Evolutionary conservation across 768 basidiomycete genomes (phyloP), one percentile per base, ranked within the genome.

Genomic region (Phylloporus sp.): DNA sequence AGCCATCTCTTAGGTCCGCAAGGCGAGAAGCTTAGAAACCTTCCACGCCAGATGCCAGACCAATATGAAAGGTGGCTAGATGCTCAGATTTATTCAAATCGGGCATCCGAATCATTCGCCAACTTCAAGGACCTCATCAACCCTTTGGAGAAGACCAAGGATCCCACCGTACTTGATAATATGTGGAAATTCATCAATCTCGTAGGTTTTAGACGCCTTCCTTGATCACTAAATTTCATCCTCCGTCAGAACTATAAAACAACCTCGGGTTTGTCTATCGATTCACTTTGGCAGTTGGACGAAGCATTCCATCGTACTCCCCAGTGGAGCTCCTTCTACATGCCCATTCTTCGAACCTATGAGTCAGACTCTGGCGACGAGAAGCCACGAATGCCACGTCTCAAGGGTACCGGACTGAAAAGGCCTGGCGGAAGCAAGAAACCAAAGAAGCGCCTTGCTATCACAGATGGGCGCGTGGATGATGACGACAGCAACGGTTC

Each of bases 41-140:
- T 70, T 29, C 62, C 71, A 14, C 77, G 74, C 29, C 59, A 72
- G 37, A 80, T 80, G 71, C 79, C 84, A 5, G 75, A 78, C 41
- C 74, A 73, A 32, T 86, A 80, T 50, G 76, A 83, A 46, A 56
- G 58, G 39, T 91, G 87, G 86, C 60, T 79, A 2, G 81, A 86
- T 51, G 86, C 87, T 4, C 81, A 85, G 55, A 59, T 79, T 38
- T 70, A 70, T 48, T 90, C 88, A 0, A 69, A 70, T 41, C 66
- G 73, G 50, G 86, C 84, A 14, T 75, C 81, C 2, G 68, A 73
- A 37, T 62, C 68, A 40, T 72, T 70, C 37, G 65, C 68, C 15
- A 77, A 65, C 50, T 82, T 76, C 59, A 75, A 82, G 57, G 75
- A 80, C 49, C 56, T 76, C 17, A 72, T 85, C 27, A 74, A 64